phyloP scores from a whole-genome alignment of 306 rosid genomes.

The Calophaca sinica region DNA sequence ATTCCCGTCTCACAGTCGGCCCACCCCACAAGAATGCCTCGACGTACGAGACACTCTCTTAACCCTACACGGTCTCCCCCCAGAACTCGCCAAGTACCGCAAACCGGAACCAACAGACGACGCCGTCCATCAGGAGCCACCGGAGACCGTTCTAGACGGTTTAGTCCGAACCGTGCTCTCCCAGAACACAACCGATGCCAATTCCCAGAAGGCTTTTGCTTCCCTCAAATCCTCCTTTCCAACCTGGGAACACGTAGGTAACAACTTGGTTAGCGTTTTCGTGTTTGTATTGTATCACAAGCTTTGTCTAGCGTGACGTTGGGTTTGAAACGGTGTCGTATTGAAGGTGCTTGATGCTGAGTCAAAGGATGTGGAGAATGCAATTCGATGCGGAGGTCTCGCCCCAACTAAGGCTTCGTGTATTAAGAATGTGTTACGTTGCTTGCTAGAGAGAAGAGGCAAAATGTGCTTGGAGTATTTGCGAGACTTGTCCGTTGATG shows the following conservation, averaged over 20 bases:
- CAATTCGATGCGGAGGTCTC: conserved; percentile 89
- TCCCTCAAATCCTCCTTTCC: conserved; percentile 84
- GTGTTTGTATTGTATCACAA: not conserved
- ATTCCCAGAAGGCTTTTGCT: conserved; percentile 68
- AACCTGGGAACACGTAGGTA: conserved; percentile 40
- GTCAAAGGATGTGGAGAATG: conserved; percentile 66
- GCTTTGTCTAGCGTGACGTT: not conserved
- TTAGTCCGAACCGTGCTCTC: conserved; percentile 82
- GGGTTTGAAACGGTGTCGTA: conserved; percentile 6
- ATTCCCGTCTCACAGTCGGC: conserved; percentile 64
- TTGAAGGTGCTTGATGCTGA: conserved; percentile 75
- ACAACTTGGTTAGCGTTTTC: not conserved
- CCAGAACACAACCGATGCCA: conserved; percentile 81
- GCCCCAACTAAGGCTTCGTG: conserved; percentile 84
- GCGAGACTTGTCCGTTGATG: conserved; percentile 64
- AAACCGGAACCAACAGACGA: conserved; percentile 25
- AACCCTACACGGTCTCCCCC: conserved; percentile 74
- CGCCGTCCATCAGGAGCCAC: conserved; percentile 38
- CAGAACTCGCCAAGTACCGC: conserved; percentile 80
- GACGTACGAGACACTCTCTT: conserved; percentile 70
- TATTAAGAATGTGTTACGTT: conserved; percentile 70
- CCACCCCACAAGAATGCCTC: conserved; percentile 59
- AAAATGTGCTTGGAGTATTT: conserved; percentile 85
- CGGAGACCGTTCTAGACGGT: conserved; percentile 77
- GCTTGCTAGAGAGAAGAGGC: conserved; percentile 75